Evolutionary conservation across 2,329 filamentous ascomycete species (phyloP).

Genomic region (Aspergillus sp.): DNA sequence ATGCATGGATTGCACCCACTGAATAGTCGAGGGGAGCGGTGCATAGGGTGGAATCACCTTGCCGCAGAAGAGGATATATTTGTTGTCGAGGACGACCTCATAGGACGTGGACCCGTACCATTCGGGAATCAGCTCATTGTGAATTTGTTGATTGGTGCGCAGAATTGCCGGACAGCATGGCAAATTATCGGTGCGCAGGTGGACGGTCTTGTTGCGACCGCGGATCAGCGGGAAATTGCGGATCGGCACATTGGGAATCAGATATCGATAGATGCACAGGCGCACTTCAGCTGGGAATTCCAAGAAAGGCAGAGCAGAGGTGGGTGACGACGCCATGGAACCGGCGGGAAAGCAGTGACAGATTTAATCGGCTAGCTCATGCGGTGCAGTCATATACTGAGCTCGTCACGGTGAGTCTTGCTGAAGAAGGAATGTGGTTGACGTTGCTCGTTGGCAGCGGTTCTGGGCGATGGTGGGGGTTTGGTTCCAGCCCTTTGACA

Average conservation of each 20-base stretch:
- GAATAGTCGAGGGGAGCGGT: constrained; percentile 8
- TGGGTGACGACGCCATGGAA: constrained; percentile 1
- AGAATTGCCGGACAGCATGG: constrained; percentile 10
- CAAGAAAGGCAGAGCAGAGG: constrained; percentile 1
- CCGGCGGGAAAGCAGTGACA: neutral
- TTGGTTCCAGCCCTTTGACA: neutral
- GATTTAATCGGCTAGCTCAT: neutral
- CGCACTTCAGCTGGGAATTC: constrained; percentile 8
- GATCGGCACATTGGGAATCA: constrained; percentile 6
- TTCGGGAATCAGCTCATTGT: constrained; percentile 9
- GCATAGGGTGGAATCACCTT: constrained; percentile 8
- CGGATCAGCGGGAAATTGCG: constrained; percentile 7
- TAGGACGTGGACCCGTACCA: constrained; percentile 12
- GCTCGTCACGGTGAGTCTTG: neutral
- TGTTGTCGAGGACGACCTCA: constrained; percentile 10
- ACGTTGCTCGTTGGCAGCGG: neutral
- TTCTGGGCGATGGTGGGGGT: neutral
- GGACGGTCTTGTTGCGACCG: neutral
- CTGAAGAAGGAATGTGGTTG: neutral
- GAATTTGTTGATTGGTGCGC: constrained; percentile 9
- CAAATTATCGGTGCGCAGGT: constrained; percentile 3
- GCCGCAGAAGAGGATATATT: constrained; percentile 13
- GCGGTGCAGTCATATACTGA: neutral
- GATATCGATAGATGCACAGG: constrained; percentile 4
- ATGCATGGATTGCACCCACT: constrained; percentile 4